Percentiles rank a stretch among this genome's conserved stretches.
phyloP scores from a whole-genome alignment of 2,329 filamentous ascomycete genomes.

The Calcarisporium arbuscula region DNA sequence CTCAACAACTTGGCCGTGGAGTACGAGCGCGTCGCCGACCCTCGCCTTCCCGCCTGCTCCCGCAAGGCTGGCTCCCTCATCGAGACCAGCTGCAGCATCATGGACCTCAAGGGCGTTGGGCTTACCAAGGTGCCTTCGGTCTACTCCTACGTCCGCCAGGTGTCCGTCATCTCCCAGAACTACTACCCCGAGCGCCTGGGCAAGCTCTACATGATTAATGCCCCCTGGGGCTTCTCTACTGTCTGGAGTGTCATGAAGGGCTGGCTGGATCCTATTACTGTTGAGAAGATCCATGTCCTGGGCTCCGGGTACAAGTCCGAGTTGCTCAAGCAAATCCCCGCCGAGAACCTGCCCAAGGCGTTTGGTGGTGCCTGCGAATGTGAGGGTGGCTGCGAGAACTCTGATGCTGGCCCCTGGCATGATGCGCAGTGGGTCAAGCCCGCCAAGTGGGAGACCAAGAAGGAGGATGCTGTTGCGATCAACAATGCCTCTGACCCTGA shows the following conservation, averaged over 20 bases:
- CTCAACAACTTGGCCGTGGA: constrained; percentile 92
- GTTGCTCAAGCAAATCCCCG: constrained; percentile 74
- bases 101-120: constrained; percentile 94
- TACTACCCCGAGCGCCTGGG: constrained; percentile 98
- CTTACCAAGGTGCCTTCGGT: constrained; percentile 75
- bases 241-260: constrained; percentile 84
- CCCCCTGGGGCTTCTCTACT: constrained; percentile 87
- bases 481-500: constrained; percentile 33
- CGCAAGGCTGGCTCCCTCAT: constrained; percentile 84
- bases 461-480: constrained; percentile 27
- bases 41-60: constrained; percentile 88
- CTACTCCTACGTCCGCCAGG: constrained; percentile 80
- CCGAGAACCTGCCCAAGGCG: constrained; percentile 80
- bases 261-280: constrained; percentile 95
- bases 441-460: constrained; percentile 57
- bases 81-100: constrained; percentile 97
- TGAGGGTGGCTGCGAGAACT: constrained; percentile 73
- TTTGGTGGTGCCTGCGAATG: constrained; percentile 85
- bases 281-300: constrained; percentile 90
- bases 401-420: constrained; percentile 86
- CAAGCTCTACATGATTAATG: constrained; percentile 96
- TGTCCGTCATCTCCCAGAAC: constrained; percentile 89
- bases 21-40: constrained; percentile 94
- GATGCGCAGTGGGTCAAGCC: constrained; percentile 62
- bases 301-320: constrained; percentile 77